Conservation (phyloP, 2,329 filamentous ascomycete species). For the Elsinoe australis region DNA sequence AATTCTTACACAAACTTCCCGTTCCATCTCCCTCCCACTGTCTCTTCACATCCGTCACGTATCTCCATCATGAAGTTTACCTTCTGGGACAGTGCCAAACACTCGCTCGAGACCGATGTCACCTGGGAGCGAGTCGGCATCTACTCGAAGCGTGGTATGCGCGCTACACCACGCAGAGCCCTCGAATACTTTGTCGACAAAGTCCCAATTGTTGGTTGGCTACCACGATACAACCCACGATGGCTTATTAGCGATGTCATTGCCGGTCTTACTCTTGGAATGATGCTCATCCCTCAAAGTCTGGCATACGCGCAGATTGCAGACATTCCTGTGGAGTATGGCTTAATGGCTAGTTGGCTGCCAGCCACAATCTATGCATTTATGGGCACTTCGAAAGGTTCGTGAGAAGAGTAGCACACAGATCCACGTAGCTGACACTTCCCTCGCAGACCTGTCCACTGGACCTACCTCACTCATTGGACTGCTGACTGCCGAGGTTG, state of each 20-base stretch:
- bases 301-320: constrained; percentile 57
- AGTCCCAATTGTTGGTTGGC: constrained; percentile 55
- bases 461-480: constrained; percentile 59
- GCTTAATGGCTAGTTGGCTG: constrained; percentile 53
- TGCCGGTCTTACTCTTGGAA: constrained; percentile 53
- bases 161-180: constrained; percentile 45
- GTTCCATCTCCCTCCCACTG: background rate
- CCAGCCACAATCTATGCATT: constrained; percentile 51
- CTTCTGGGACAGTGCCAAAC: constrained; percentile 6
- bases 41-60: background rate
- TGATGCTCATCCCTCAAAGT: constrained; percentile 55
- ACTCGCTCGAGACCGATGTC: constrained; percentile 21
- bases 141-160: constrained; percentile 29
- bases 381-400: constrained; percentile 57
- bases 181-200: constrained; percentile 53
- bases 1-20: background rate
- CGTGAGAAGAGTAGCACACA: constrained; percentile 17
- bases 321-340: constrained; percentile 53
- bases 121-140: constrained; percentile 26
- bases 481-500: constrained; percentile 54
- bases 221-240: constrained; percentile 52
- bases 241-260: constrained; percentile 57
- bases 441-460: constrained; percentile 48
- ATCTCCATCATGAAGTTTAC: constrained; percentile 8
- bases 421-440: constrained; percentile 5